Percentiles rank a stretch among this genome's conserved stretches.
These are phyloP conservation scores for Catunica adiposa DNA, from an alignment of 2,329 filamentous ascomycete genomes.

Conservation along the genomic window DNA sequence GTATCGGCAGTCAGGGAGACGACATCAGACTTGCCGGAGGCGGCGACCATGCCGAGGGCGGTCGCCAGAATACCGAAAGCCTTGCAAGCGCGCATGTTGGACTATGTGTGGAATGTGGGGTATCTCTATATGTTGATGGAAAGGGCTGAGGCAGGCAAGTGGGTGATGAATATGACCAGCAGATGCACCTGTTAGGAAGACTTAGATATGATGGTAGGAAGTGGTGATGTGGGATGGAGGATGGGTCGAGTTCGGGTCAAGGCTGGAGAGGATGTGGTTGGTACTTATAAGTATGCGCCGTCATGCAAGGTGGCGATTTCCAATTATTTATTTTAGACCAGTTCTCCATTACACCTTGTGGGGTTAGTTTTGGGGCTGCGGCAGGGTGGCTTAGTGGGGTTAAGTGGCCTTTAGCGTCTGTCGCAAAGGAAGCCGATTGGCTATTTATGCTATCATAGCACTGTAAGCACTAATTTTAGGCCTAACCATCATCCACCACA, in stretches of 20 bases:
- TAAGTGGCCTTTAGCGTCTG: too few relatives aligned
- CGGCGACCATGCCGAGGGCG: slow-evolving; percentile 42
- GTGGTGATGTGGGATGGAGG: neutral
- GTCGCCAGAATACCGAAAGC: slow-evolving; percentile 39
- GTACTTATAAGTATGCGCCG: too few relatives aligned
- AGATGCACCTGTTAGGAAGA: neutral
- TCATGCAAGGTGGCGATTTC: slow-evolving; percentile 14
- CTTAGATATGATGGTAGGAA: neutral
- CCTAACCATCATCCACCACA: neutral
- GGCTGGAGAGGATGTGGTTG: neutral
- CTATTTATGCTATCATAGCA: too few relatives aligned
- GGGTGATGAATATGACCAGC: neutral
- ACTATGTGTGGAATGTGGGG: slow-evolving; percentile 8
- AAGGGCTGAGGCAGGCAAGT: slow-evolving; percentile 17
- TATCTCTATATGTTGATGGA: neutral
- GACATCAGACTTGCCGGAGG: slow-evolving; percentile 53
- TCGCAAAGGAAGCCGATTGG: too few relatives aligned
- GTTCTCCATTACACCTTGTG: too few relatives aligned
- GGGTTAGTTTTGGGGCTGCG: neutral
- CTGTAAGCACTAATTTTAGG: too few relatives aligned
- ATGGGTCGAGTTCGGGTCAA: neutral
- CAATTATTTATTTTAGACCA: too few relatives aligned
- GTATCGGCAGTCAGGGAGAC: slow-evolving; percentile 67
- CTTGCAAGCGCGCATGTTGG: slow-evolving; percentile 31
- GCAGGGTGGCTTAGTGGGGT: neutral